Evolutionary conservation across 495 filamentous ascomycete species (phyloP), one percentile per base, ranked within the genome.

Genomic region (Thozetella sp.): DNA sequence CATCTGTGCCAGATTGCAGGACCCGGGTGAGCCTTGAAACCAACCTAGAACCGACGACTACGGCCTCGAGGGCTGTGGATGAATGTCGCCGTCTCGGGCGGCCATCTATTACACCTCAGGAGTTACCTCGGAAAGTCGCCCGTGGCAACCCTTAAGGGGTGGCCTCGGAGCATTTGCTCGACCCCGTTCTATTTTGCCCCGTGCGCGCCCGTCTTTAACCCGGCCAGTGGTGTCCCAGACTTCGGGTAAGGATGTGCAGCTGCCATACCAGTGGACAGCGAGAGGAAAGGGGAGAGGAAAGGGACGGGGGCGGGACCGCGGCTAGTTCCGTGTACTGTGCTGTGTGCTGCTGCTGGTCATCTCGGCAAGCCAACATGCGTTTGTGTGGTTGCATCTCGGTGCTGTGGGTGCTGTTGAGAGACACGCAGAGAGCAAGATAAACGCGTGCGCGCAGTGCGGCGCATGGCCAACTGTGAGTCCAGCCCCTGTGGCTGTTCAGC

Each of bases 181-280:
- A n/a, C 20, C 20, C 20, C 3, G 43, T n/a, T n/a, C 43, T 19
- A 48, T 48, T 48, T 19, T 48, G 43, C 43, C 43, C 43, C 43
- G 43, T 11, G 11, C 43, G 43, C 43, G n/a, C 6, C n/a, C 3
- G 43, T 19, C 43, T 48, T 48, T 48, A 48, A 20, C 43, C 43
- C 43, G n/a, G n/a, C n/a, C 43, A 48, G n/a, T 48, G n/a, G 43
- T 48, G 43, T 48, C 43, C 43, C 43, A 48, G 43, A 3, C 43
- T 48, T 48, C n/a, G 10, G 43, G 43, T 10, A 48, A 19, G 43
- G 43, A 48, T 4, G 43, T 19, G 20, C n/a, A n/a, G n/a, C n/a
- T n/a, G n/a, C n/a, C n/a, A n/a, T n/a, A n/a, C n/a, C n/a, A n/a
- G n/a, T n/a, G n/a, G n/a, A n/a, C n/a, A n/a, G n/a, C n/a, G n/a